Base-by-base conservation (phyloP, 2,329 filamentous ascomycete genomes). In the Botrytis pseudocinerea region DNA sequence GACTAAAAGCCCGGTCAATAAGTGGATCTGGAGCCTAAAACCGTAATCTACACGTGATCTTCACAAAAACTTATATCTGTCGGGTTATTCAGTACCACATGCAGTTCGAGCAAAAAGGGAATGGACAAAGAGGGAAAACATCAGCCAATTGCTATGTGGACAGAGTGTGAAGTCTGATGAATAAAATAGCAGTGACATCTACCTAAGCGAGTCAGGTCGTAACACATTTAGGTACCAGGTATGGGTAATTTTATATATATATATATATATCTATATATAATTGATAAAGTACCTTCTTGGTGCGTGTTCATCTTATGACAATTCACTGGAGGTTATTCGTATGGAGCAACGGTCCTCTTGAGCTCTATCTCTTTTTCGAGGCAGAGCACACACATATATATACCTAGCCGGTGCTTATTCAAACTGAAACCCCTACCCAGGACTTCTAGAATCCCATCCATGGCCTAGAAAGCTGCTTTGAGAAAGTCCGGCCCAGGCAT, bases 401-500 rank as follows among this genome's bases (percentile, higher is more conserved):
- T 54, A 7, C 25, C 20, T 14, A 38, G 32, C 10, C n/a, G n/a
- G 59, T 61, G 6, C 32, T 16, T 61, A 12, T 40, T n/a, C 22
- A 61, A 61, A 16, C 25, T 61, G n/a, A 62, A 57, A 6, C 51
- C 14, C 51, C 60, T 38, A n/a, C 38, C 25, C 16, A 48, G 4
- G 28, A 4, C 42, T 20, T 65, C 42, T 48, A 40, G 46, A 68
- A 40, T 35, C 46, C n/a, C 35, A 38, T 18, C 35, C 42, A 25
- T 16, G 32, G 22, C 60, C 60, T 40, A 40, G 38, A 42, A 40
- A n/a, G 12, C 35, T 28, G 28, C 42, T 22, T 42, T 18, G 42
- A 35, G 46, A 16, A 25, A 68, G 64, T 54, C 64, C 46, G 35
- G 64, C 46, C 32, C n/a, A 54, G 46, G 64, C 64, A 54, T 40